Evolutionary conservation across 83 land plant genomes (phyloP).

Genomic region (Diphasiastrum complanatum): DNA sequence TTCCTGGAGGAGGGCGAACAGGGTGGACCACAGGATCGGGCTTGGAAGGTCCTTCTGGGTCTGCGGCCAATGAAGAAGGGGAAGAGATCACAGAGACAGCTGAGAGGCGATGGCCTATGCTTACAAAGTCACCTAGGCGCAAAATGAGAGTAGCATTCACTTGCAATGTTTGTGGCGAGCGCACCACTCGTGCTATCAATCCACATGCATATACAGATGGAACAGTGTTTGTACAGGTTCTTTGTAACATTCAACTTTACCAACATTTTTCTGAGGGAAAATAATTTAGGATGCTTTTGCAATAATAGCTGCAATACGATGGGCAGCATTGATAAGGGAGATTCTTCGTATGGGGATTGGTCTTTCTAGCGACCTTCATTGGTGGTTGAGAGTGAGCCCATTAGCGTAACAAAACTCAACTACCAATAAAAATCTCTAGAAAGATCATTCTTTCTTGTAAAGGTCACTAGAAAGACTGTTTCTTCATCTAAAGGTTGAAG

Average conservation of each 20-base stretch:
- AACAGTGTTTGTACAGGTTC: conserved; percentile 96
- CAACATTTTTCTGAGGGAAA: neutral
- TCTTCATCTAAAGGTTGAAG: no score
- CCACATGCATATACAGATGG: conserved; percentile 98
- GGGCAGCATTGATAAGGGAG: no score
- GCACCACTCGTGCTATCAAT: conserved; percentile 92
- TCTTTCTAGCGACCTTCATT: no score
- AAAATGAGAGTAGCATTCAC: conserved; percentile 93
- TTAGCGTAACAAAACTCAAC: no score
- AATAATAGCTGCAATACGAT: no score
- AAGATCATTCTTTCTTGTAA: no score
- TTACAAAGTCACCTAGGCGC: conserved; percentile 85
- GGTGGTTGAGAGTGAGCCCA: no score
- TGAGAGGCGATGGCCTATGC: conserved; percentile 63
- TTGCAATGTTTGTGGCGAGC: conserved; percentile 84
- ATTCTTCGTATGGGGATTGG: no score
- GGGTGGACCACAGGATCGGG: conserved; percentile 99
- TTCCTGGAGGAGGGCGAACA: conserved; percentile 66
- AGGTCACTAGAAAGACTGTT: no score
- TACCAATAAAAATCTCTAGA: no score
- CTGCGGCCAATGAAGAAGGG: conserved; percentile 23
- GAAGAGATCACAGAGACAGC: conserved; percentile 26
- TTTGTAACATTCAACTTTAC: neutral
- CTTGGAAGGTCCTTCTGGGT: conserved; percentile 76
- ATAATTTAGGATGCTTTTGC: no score